A percentile compares a stretch with the other conserved stretches of the same genome.
Evolutionary conservation across 306 rosid genomes (phyloP).

Genomic region (Dryas drummondii): DNA sequence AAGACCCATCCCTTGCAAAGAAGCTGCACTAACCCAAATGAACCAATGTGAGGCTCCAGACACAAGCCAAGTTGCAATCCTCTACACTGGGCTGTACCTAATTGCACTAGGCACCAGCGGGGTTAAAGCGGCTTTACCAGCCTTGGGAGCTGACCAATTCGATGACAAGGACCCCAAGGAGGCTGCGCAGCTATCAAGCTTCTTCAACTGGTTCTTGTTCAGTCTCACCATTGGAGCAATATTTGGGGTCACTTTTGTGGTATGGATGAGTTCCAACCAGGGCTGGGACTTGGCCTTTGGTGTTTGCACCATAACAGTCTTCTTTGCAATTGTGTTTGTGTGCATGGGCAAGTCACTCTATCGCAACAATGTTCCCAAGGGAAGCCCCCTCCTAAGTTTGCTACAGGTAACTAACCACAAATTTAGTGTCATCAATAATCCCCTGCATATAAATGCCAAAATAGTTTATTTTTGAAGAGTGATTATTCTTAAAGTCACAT

Average conservation of each 20-base stretch:
- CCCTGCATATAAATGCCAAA: no score
- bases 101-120: constrained; percentile 77
- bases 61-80: constrained; percentile 46
- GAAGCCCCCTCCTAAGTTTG: constrained; percentile 68
- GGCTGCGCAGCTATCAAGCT: constrained; percentile 63
- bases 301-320: constrained; percentile 38
- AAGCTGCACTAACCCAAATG: constrained; percentile 22
- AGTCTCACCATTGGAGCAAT: constrained; percentile 68
- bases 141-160: constrained; percentile 84
- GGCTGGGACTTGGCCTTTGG: constrained; percentile 77
- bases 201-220: constrained; percentile 80
- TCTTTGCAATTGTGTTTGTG: constrained; percentile 34
- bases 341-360: constrained; percentile 63
- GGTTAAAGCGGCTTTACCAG: constrained; percentile 67
- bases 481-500: no score
- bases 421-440: not conserved
- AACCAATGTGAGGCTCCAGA: constrained; percentile 46
- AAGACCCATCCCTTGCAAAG: constrained; percentile 63
- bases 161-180: constrained; percentile 63
- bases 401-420: constrained; percentile 41
- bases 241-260: constrained; percentile 60
- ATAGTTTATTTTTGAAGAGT: no score
- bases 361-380: constrained; percentile 53
- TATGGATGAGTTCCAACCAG: constrained; percentile 58
- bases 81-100: constrained; percentile 64